Evolutionary conservation across 1,139 yeast genomes (phyloP).

Genomic region (Suhomyces yuchorum): DNA sequence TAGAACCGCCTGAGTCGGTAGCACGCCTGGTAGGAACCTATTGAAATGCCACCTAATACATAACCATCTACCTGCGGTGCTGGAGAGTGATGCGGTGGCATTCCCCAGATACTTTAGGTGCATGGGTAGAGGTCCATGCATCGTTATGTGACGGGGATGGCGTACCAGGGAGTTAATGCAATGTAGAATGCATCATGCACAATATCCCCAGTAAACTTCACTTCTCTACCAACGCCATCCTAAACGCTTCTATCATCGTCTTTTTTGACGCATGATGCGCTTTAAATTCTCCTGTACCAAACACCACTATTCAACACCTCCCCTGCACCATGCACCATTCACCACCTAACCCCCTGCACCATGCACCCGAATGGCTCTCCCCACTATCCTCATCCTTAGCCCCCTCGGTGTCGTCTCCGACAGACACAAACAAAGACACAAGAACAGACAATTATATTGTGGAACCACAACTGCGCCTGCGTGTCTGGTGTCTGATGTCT

Average conservation of each 20-base stretch:
- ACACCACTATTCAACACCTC: neutral
- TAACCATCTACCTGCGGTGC: too few relatives aligned
- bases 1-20: neutral
- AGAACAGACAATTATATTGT: constrained; percentile 4
- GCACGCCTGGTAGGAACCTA: too few relatives aligned
- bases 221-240: neutral
- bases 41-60: too few relatives aligned
- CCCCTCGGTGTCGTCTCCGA: constrained; percentile 2
- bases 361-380: neutral
- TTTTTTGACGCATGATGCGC: neutral
- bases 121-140: too few relatives aligned
- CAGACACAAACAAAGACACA: constrained; percentile 8
- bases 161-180: too few relatives aligned
- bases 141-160: too few relatives aligned
- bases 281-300: neutral
- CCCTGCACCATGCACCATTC: neutral
- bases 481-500: neutral
- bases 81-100: too few relatives aligned
- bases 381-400: neutral
- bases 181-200: neutral
- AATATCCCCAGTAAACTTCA: neutral
- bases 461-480: constrained; percentile 11
- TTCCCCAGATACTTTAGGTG: too few relatives aligned
- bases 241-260: neutral
- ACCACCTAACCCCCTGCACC: neutral